Base-by-base conservation (phyloP, 2,329 filamentous ascomycete species). In the Fusarium nematophilum region DNA sequence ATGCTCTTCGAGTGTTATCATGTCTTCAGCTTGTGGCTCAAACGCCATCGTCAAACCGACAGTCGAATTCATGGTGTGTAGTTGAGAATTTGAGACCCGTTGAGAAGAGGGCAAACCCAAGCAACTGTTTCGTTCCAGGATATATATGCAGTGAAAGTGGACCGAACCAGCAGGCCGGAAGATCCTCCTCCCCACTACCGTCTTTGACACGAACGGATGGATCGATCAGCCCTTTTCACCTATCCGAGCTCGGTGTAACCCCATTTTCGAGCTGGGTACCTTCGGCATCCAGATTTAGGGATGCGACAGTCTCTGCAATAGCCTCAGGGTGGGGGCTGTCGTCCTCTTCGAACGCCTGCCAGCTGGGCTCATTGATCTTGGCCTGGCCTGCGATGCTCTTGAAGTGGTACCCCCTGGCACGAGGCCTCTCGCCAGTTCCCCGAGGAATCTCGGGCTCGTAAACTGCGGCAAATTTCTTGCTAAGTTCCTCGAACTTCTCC, bases 401-500 rank as follows among this genome's bases (percentile, higher is more conserved):
- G 73, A 89, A 90, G 70, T 96, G 90, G 69, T 96, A 96, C 2
- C 93, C 93, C 68, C 93, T 83, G 29, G 90, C 82, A 73, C 92
- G 84, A 9, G 95, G 95, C 9, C 93, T 87, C 67, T 89, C 81
- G 0, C 93, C 94, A 0, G 87, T 92, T 30, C 89, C 89, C 36
- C 83, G 79, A 0, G 94, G 94, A 25, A 98, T 72, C 10, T 88
- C 82, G 0, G 85, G 72, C 64, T 90, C 90, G 71, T 97, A 98
- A 4, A 72, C 71, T 7, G 69, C 68, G 5, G 60, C 60, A 56
- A 89, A 89, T 8, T 57, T 65, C 5, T 70, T 65, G 25, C 70
- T 74, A 23, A 73, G 76, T 4, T 78, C 78, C 47, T 86, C 84
- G 68, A 97, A 97, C 0, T 73, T 78, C 1, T 78, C 75, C 0